phyloP scores from a whole-genome alignment of 768 basidiomycete genomes.

The Tulasnella calospora region DNA sequence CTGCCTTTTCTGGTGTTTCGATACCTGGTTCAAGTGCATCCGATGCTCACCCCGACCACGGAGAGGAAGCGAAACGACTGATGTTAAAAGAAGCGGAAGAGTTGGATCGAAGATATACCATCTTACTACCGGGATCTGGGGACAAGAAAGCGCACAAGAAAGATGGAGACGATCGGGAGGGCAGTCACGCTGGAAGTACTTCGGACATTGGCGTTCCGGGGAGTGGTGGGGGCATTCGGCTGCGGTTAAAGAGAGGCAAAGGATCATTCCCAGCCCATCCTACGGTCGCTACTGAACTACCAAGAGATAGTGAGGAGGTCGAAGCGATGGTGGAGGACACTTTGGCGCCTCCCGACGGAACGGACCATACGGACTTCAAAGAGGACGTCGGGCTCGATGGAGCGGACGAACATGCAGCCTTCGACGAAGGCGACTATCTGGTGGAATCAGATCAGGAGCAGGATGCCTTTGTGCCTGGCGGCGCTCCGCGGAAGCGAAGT shows the following conservation, averaged over 20 bases:
- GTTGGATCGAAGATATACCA: slow-evolving; percentile 67
- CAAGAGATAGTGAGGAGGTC: slow-evolving; percentile 23
- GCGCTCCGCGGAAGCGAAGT: not conserved
- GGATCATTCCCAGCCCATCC: not conserved
- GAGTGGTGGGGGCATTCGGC: slow-evolving; percentile 9
- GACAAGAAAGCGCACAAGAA: slow-evolving; percentile 35
- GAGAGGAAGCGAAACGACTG: slow-evolving; percentile 65
- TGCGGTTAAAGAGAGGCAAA: slow-evolving; percentile 24
- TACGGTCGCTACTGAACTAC: slow-evolving; percentile 12
- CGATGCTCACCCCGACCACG: slow-evolving; percentile 33
- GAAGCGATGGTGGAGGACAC: slow-evolving; percentile 30
- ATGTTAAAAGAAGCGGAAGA: slow-evolving; percentile 65
- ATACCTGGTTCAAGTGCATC: slow-evolving; percentile 33
- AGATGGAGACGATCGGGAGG: slow-evolving; percentile 34
- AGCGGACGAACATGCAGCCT: slow-evolving; percentile 23
- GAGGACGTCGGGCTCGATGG: slow-evolving; percentile 26
- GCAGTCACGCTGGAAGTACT: not conserved
- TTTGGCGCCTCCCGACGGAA: slow-evolving; percentile 14
- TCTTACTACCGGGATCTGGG: slow-evolving; percentile 44
- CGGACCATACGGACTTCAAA: slow-evolving; percentile 28
- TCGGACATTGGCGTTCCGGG: not conserved
- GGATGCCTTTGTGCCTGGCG: not conserved
- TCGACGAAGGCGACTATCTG: slow-evolving; percentile 24
- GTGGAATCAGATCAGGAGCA: not conserved
- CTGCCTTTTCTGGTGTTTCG: slow-evolving; percentile 7